A percentile compares a stretch with the other conserved stretches of the same genome.
These are phyloP conservation scores for Gypsophila paniculata DNA, from an alignment of 179 eudicot species.

Conservation along the genomic window DNA sequence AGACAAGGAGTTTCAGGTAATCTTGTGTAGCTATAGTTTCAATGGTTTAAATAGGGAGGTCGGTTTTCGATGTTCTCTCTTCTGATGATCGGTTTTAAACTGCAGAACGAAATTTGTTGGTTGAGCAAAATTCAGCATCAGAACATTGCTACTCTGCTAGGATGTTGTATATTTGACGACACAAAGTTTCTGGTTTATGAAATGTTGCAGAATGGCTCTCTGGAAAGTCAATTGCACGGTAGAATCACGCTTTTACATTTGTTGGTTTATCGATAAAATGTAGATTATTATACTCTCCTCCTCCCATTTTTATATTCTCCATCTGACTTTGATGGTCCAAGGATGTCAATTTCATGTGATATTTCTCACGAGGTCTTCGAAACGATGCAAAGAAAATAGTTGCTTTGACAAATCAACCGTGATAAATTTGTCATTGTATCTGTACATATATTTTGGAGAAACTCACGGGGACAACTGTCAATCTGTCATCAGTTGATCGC, in stretches of 20 bases:
- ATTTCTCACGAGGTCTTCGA: too few species aligned
- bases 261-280: not conserved
- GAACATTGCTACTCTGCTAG: slow-evolving; percentile 59
- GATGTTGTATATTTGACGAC: slow-evolving; percentile 55
- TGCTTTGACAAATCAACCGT: not conserved
- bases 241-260: slow-evolving; percentile 14
- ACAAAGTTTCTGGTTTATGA: slow-evolving; percentile 66
- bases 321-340: not conserved
- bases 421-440: too few species aligned
- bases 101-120: slow-evolving; percentile 73
- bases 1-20: slow-evolving; percentile 27
- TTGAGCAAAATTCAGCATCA: slow-evolving; percentile 67
- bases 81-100: slow-evolving; percentile 14
- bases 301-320: not conserved
- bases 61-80: not conserved
- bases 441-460: not conserved
- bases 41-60: not conserved
- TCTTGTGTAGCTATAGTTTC: not conserved
- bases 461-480: not conserved
- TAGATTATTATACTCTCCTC: not conserved
- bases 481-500: not conserved
- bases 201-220: slow-evolving; percentile 78
- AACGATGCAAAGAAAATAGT: too few species aligned
- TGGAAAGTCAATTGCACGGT: slow-evolving; percentile 80
- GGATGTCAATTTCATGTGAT: not conserved